These are phyloP conservation scores for Penicillium sp. DNA, from an alignment of 2,329 filamentous ascomycete species.

Conservation along the genomic window DNA sequence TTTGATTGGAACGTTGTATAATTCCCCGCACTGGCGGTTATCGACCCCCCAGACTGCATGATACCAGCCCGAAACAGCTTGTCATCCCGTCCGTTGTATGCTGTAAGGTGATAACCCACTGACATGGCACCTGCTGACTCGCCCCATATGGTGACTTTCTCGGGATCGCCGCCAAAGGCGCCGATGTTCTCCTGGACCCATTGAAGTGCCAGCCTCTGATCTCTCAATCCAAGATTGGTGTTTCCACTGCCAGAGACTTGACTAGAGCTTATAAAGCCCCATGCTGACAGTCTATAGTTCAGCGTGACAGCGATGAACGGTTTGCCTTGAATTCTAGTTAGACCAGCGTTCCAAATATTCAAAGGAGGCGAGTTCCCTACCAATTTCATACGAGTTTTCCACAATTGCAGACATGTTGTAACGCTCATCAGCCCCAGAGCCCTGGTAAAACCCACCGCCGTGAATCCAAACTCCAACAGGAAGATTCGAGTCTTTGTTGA, in stretches of 20 bases:
- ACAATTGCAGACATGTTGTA: conserved; percentile 65
- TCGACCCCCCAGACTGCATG: conserved; percentile 52
- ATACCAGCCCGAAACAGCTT: conserved; percentile 55
- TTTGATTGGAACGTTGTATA: conserved; percentile 42
- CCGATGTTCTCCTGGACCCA: conserved; percentile 40
- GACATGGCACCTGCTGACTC: conserved; percentile 54
- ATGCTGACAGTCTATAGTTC: conserved; percentile 54
- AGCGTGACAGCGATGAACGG: conserved; percentile 55
- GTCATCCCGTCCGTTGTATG: conserved; percentile 55
- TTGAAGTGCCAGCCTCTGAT: conserved; percentile 38
- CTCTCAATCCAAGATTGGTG: conserved; percentile 56
- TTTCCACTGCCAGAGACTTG: conserved; percentile 43
- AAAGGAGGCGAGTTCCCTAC: conserved; percentile 6
- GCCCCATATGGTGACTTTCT: conserved; percentile 52
- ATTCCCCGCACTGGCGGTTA: conserved; percentile 43
- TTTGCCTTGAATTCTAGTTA: conserved; percentile 19
- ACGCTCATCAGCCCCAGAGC: conserved; percentile 51
- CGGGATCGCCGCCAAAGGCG: conserved; percentile 34
- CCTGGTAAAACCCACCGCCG: conserved; percentile 53
- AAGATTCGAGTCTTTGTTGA: conserved; percentile 41
- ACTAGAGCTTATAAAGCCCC: conserved; percentile 53
- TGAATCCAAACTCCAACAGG: conserved; percentile 63
- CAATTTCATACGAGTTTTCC: conserved; percentile 50
- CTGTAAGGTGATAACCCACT: conserved; percentile 51
- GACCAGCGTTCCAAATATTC: background rate